phyloP scores from a whole-genome alignment of 352 stramenopile genomes.

The Phytophthora hibernalis region DNA sequence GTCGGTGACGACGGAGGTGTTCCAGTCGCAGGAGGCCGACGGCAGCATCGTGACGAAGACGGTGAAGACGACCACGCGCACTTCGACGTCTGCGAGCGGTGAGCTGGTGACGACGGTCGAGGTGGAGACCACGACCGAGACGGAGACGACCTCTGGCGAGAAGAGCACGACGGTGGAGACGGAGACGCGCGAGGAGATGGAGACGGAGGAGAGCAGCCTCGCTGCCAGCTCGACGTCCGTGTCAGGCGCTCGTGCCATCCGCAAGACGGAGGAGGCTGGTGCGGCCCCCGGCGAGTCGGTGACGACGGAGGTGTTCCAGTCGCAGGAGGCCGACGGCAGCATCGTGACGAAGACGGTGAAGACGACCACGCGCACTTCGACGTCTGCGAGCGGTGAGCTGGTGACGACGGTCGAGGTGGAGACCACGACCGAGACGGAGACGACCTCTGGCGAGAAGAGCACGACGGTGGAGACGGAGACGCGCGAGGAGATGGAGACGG shows the following conservation, averaged over 20 bases:
- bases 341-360: slow-evolving; percentile 18
- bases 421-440: slow-evolving; percentile 11
- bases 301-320: slow-evolving; percentile 14
- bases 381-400: slow-evolving; percentile 4
- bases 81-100: slow-evolving; percentile 4
- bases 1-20: slow-evolving; percentile 13
- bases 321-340: slow-evolving; percentile 8
- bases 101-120: slow-evolving; percentile 10
- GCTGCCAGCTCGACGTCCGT: neutral
- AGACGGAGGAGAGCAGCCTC: slow-evolving; percentile 4
- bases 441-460: slow-evolving; percentile 7
- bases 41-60: slow-evolving; percentile 13
- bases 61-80: slow-evolving; percentile 11
- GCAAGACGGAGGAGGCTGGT: neutral
- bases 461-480: slow-evolving; percentile 12
- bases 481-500: slow-evolving; percentile 10
- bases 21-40: slow-evolving; percentile 7
- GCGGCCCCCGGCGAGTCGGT: slow-evolving; percentile 6
- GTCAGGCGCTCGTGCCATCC: slow-evolving; percentile 1
- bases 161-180: slow-evolving; percentile 14
- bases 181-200: slow-evolving; percentile 12
- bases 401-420: slow-evolving; percentile 11
- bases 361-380: slow-evolving; percentile 12
- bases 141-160: slow-evolving; percentile 6
- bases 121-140: slow-evolving; percentile 14